A percentile compares a stretch with the other conserved stretches of the same genome.
These are phyloP conservation scores for Chlamydomonas incerta DNA, from an alignment of 139 green algal species.

Conservation along the genomic window DNA sequence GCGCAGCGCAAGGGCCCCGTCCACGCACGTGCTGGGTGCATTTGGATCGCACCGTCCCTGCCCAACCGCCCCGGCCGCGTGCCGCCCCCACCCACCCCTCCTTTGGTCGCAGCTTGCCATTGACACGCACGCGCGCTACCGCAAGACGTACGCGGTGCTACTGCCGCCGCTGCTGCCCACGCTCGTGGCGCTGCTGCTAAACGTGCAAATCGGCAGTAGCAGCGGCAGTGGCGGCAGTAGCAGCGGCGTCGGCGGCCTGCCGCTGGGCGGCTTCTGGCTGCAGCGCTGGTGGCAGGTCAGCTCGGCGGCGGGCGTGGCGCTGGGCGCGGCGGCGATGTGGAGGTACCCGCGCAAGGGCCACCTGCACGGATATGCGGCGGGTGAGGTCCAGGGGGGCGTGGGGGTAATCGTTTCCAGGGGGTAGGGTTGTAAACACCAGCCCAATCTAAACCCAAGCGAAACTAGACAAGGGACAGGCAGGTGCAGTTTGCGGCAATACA, in stretches of 20 bases:
- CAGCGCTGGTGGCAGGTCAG: not conserved
- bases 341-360: slow-evolving; percentile 31
- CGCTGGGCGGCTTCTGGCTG: not conserved
- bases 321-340: not conserved
- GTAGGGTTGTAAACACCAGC: too few species aligned
- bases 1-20: too few species aligned
- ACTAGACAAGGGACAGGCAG: too few species aligned
- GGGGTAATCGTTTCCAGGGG: too few species aligned
- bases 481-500: too few species aligned
- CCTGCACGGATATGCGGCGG: slow-evolving; percentile 35
- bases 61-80: too few species aligned
- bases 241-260: too few species aligned
- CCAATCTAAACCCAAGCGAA: too few species aligned
- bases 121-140: slow-evolving; percentile 40
- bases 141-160: slow-evolving; percentile 45
- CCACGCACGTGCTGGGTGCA: too few species aligned
- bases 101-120: slow-evolving; percentile 48
- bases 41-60: too few species aligned
- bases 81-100: too few species aligned
- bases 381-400: slow-evolving; percentile 13
- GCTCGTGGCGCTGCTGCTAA: slow-evolving; percentile 23
- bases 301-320: slow-evolving; percentile 1
- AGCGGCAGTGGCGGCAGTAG: too few species aligned
- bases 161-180: slow-evolving; percentile 46
- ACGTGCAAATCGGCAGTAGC: not conserved